Percentiles rank a stretch among this genome's conserved stretches.
phyloP scores from a whole-genome alignment of 1,284 basidiomycete genomes.

The Phenoliferia sp. region DNA sequence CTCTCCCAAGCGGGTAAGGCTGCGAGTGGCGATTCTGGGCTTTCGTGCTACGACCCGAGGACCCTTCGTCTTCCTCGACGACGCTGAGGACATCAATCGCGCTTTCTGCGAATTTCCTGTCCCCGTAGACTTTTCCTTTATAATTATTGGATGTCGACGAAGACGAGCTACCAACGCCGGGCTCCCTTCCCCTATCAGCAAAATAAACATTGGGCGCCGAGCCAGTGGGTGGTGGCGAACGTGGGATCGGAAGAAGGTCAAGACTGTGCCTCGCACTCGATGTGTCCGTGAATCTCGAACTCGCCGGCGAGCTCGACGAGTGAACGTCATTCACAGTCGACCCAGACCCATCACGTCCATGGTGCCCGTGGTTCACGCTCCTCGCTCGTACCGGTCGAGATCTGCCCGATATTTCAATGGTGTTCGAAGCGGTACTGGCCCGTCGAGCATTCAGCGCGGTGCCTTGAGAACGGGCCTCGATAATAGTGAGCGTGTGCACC shows the following conservation, averaged over 20 bases:
- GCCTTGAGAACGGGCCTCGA: background rate
- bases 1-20: background rate
- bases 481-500: background rate
- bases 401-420: background rate
- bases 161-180: background rate
- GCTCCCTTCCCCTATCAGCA: background rate
- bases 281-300: background rate
- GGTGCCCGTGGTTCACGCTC: background rate
- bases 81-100: slow-evolving; percentile 32
- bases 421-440: background rate
- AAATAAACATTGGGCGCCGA: no score
- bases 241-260: background rate
- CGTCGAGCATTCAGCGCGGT: background rate
- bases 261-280: background rate
- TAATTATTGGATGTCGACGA: no score
- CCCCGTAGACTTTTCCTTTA: slow-evolving; percentile 3
- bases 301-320: background rate
- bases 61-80: slow-evolving; percentile 29
- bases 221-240: background rate
- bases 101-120: slow-evolving; percentile 25
- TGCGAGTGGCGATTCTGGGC: background rate
- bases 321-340: background rate
- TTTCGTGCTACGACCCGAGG: background rate
- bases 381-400: background rate
- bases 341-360: background rate